Conservation (phyloP, 306 rosid genomes). For the Cucumis cinereus region DNA sequence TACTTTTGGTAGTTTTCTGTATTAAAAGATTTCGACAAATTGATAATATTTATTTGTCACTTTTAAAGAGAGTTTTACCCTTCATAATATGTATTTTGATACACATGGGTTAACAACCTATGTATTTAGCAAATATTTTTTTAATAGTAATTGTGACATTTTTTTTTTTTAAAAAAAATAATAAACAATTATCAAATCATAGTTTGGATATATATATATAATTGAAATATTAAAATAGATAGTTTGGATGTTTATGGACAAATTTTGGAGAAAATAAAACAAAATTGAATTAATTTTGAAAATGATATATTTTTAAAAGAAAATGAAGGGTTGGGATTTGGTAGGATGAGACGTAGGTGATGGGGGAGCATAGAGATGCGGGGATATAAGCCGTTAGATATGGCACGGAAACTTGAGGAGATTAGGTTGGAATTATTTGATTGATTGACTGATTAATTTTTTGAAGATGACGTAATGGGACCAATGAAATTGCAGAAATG, state of each 20-base stretch:
- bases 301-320: not conserved
- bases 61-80: no score
- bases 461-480: conserved; percentile 15
- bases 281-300: not conserved
- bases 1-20: no score
- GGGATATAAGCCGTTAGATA: not conserved
- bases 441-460: not conserved
- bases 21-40: not conserved
- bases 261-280: not conserved
- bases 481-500: conserved; percentile 31
- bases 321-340: not conserved
- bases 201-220: no score
- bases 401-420: conserved; percentile 28
- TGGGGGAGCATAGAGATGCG: not conserved
- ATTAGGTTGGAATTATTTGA: not conserved
- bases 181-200: no score
- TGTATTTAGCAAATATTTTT: no score
- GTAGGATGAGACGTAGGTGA: not conserved
- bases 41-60: no score
- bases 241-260: not conserved
- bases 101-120: no score
- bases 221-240: not conserved
- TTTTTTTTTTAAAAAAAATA: no score
- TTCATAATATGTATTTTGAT: no score
- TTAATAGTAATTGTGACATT: no score